Evolutionary conservation across 441 rosid genomes (phyloP).

Genomic region (Codiaeum variegatum): DNA sequence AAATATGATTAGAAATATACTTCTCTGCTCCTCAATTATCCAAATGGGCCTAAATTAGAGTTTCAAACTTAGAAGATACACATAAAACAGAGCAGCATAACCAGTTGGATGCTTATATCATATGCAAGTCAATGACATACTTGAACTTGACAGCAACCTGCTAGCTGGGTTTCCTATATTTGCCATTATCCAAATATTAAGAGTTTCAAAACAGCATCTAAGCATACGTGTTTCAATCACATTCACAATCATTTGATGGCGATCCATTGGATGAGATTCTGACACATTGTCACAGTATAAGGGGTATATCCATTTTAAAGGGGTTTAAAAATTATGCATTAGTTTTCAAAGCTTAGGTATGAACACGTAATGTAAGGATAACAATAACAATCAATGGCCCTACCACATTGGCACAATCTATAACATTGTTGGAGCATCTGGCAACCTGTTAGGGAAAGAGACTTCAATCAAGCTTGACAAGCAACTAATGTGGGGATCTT

Average conservation of each 20-base stretch:
- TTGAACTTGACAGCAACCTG: not conserved
- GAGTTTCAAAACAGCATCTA: not conserved
- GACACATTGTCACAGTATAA: not conserved
- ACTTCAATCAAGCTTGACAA: not conserved
- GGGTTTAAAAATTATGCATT: not conserved
- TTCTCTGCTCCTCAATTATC: not conserved
- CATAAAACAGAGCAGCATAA: not conserved
- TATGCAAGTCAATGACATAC: not conserved
- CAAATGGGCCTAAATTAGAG: not conserved
- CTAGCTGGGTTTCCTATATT: not conserved
- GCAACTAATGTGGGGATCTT: not conserved
- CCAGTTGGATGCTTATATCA: not conserved
- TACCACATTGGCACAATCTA: not conserved
- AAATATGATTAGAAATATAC: too few species aligned
- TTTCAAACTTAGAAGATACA: not conserved
- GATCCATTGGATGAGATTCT: not conserved
- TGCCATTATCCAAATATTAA: not conserved
- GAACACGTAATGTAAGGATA: not conserved
- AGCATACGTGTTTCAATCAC: not conserved
- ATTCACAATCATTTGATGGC: too few species aligned
- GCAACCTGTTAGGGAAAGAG: not conserved
- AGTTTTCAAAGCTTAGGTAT: not conserved
- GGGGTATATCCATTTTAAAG: too few species aligned
- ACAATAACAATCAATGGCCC: not conserved
- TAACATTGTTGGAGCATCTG: not conserved